phyloP scores from a whole-genome alignment of 2,329 filamentous ascomycete genomes.

The Aureobasidium sp. region DNA sequence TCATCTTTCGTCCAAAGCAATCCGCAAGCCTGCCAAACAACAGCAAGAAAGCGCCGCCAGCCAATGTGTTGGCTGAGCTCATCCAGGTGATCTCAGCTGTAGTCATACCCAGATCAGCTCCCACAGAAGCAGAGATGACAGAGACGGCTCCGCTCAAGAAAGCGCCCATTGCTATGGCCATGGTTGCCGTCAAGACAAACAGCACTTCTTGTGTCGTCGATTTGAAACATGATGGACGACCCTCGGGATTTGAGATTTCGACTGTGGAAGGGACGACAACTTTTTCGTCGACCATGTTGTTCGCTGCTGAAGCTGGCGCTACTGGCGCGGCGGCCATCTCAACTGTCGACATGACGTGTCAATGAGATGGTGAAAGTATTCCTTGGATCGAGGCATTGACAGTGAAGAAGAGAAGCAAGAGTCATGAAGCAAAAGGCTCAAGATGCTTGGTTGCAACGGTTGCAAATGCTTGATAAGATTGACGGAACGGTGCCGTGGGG shows the following conservation, averaged over 20 bases:
- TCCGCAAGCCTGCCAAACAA: conserved; percentile 59
- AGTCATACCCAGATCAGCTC: conserved; percentile 51
- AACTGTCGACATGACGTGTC: not conserved
- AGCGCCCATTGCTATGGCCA: conserved; percentile 55
- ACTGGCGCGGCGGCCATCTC: not conserved
- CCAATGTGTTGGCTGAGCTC: conserved; percentile 51
- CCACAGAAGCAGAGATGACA: conserved; percentile 55
- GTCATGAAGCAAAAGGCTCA: not conserved
- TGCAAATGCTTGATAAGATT: conserved; percentile 3
- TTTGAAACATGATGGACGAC: conserved; percentile 50
- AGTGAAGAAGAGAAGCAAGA: not conserved
- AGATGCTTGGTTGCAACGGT: not conserved
- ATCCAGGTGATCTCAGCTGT: conserved; percentile 61
- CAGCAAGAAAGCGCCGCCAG: conserved; percentile 55
- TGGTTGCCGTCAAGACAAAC: conserved; percentile 58
- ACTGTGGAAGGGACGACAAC: not conserved
- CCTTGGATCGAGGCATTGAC: not conserved
- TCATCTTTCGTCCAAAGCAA: conserved; percentile 52
- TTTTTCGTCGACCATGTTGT: not conserved
- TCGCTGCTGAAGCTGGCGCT: not conserved
- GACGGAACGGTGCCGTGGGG: conserved; percentile 2
- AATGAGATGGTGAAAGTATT: not conserved
- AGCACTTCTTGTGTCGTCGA: conserved; percentile 54
- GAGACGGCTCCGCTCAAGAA: conserved; percentile 52
- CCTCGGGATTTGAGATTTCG: conserved; percentile 4